Conservation (phyloP, 306 rosid species). For the Vigna nakashimae region DNA sequence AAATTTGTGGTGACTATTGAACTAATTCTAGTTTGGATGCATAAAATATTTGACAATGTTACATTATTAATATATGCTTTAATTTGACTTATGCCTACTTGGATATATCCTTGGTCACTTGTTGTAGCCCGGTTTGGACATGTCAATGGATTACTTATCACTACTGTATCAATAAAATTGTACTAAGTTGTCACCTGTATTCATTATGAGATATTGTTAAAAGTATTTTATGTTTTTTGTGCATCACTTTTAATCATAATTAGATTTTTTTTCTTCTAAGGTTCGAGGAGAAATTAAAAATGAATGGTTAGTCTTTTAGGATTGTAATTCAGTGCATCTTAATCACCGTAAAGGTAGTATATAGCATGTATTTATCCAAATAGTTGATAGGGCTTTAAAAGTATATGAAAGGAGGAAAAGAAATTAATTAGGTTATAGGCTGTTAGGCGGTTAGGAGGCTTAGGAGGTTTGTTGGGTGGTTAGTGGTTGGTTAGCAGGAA, state of each 20-base stretch:
- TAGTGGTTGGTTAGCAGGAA: too few relatives aligned
- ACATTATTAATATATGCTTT: conserved; percentile 16
- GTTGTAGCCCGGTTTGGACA: not conserved
- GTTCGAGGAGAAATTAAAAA: not conserved
- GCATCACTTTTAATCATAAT: not conserved
- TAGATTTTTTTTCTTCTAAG: conserved; percentile 23
- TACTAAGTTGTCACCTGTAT: not conserved
- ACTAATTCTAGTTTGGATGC: conserved; percentile 10
- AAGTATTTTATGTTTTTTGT: not conserved
- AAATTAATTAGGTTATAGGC: too few relatives aligned
- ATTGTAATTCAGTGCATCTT: not conserved
- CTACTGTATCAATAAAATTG: not conserved
- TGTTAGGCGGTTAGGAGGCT: too few relatives aligned
- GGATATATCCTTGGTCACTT: conserved; percentile 21
- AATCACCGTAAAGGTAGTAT: not conserved
- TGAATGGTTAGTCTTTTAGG: conserved; percentile 4
- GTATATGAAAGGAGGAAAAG: too few relatives aligned
- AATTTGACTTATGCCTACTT: conserved; percentile 15
- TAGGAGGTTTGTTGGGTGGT: too few relatives aligned
- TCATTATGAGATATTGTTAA: not conserved
- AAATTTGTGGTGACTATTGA: conserved; percentile 6
- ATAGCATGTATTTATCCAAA: not conserved
- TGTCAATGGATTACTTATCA: not conserved
- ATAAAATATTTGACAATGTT: conserved; percentile 27
- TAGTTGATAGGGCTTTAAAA: too few relatives aligned